Evolutionary conservation across 768 basidiomycete genomes (phyloP), one percentile per base, ranked within the genome.

Genomic region (Sarcodon sp.): DNA sequence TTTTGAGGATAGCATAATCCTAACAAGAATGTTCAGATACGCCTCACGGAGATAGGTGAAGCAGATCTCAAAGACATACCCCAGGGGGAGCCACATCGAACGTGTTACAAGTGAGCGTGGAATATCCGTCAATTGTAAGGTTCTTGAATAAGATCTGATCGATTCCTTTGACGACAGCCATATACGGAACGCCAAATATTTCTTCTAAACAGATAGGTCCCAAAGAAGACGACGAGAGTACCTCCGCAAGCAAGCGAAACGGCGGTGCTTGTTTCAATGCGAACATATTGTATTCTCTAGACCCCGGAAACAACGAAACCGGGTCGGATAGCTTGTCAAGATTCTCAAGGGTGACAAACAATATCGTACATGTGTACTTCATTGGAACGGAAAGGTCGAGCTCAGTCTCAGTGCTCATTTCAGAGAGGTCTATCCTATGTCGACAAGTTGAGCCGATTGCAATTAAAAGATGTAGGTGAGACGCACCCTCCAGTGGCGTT

Each of bases 321-420:
- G 72, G 73, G 50, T 75, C 66, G 6, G 68, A 61, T 35, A 77
- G 54, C 2, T 56, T 50, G 35, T 79, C 76, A 11, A 80, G 63
- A 10, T 59, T 44, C 32, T 65, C 60, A 33, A 79, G 60, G 7
- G 69, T 61, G 13, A 71, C 58, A 13, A 64, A 57, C 57, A 74
- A 52, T 44, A 67, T 69, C n/a, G 67, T 53, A 39, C 72, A 68
- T 13, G 74, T 66, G 38, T 77, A 72, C 44, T 65, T 56, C 43
- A 78, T 57, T 8, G 68, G 67, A 11, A 64, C 56, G 0, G 67
- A 67, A 2, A 70, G 60, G 46, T 77, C 75, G 39, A 76, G 65
- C 7, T 62, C 60, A 16, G 62, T 55, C 44, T 57, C 61, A 33
- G 57, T 58, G 43, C 64, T 64, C 51, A 64, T 69, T 39, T 66